Evolutionary conservation across 345 rosid species (phyloP).

Genomic region (Eucalyptus pumila): DNA sequence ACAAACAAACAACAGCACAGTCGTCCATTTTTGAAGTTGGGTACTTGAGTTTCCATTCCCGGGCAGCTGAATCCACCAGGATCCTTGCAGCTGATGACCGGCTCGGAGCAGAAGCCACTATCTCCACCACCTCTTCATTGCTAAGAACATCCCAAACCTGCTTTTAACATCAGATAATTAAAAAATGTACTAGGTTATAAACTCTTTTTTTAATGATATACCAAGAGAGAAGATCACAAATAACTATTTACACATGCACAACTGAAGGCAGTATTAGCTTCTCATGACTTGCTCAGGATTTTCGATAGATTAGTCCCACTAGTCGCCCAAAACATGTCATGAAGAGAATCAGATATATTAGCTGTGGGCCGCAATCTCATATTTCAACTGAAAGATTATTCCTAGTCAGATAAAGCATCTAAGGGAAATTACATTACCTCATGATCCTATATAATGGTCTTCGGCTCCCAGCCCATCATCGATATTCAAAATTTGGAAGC

Average conservation of each 20-base stretch:
- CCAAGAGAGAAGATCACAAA: neutral
- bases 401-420: neutral
- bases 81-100: constrained; percentile 82
- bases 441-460: neutral
- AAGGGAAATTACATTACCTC: neutral
- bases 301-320: neutral
- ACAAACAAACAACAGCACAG: constrained; percentile 96
- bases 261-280: neutral
- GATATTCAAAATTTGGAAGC: neutral
- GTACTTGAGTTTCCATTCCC: constrained; percentile 91
- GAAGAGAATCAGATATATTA: neutral
- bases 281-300: neutral
- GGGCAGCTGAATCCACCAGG: constrained; percentile 80
- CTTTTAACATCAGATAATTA: neutral
- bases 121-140: constrained; percentile 93
- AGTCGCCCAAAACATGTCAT: neutral
- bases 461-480: neutral
- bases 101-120: constrained; percentile 68
- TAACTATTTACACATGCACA: neutral
- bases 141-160: constrained; percentile 99
- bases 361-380: neutral
- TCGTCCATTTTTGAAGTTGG: constrained; percentile 99
- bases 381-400: neutral
- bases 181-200: neutral
- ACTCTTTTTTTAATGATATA: neutral